Evolutionary conservation across 208 protist genomes (phyloP).

Genomic region (Lotmaria passim): DNA sequence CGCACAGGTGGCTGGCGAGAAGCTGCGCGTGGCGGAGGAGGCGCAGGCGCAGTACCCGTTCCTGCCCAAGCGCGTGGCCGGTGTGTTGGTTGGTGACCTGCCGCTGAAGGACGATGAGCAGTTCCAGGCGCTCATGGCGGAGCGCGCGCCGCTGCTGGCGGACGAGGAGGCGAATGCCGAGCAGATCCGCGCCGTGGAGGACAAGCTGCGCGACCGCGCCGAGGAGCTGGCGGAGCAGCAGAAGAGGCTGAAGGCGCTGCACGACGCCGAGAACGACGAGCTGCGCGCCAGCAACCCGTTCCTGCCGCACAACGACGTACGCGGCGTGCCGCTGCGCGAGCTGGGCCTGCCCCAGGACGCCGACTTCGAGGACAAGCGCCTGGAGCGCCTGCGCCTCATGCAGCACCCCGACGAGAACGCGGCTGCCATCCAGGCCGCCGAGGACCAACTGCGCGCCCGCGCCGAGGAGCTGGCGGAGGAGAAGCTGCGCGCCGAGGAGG

Average conservation of each 20-base stretch:
- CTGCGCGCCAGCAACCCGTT: conserved; percentile 16
- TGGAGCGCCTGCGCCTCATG: conserved; percentile 43
- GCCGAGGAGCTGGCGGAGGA: conserved; percentile 34
- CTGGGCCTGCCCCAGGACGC: conserved; percentile 32
- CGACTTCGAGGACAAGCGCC: conserved; percentile 19
- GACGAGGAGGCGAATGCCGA: neutral
- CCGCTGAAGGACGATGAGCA: conserved; percentile 7
- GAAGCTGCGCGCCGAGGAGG: conserved; percentile 25
- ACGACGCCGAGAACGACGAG: neutral
- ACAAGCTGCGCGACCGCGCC: neutral
- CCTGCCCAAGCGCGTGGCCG: conserved; percentile 33
- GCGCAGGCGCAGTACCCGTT: no score
- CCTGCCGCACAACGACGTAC: conserved; percentile 38
- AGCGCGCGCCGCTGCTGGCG: neutral
- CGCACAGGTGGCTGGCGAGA: conserved; percentile 27
- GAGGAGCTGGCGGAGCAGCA: neutral
- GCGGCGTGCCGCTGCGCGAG: conserved; percentile 38
- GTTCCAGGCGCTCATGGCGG: conserved; percentile 7
- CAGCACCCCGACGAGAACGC: conserved; percentile 26
- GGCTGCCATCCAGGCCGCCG: conserved; percentile 22
- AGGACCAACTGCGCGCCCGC: conserved; percentile 22
- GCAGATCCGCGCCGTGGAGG: neutral
- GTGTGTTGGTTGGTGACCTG: conserved; percentile 39
- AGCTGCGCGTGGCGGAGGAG: no score
- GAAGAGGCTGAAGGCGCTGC: neutral